Evolutionary conservation across 75 land plant genomes (phyloP), one percentile per base, ranked within the genome.

Genomic region (Adiantum capillusveneris): DNA sequence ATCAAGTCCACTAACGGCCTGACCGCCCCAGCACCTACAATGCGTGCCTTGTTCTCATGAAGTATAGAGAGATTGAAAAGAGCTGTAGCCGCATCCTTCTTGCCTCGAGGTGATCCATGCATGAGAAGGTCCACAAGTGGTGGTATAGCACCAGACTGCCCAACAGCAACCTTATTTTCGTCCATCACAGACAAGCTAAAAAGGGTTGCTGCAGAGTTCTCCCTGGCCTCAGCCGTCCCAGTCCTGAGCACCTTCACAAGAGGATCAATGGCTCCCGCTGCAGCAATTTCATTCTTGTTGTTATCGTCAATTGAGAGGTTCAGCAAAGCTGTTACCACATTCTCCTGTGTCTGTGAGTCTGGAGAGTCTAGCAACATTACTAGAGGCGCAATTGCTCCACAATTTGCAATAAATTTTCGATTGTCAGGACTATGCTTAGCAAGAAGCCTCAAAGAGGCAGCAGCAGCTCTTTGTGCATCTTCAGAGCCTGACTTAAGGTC

Each of bases 11-110:
- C 78, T 16, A 91, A 81, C 34, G 83, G 74, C 53, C 60, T 84
- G 61, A 91, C 79, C n/a, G 89, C 94, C 1, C 97, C 97, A 52
- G 86, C 97, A 31, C 76, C 72, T 27, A 91, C 86, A 66, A 91
- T 91, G 6, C 80, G 67, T 18, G 68, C 71, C 76, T 91, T 91
- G 76, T 91, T 91, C 31, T 91, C 97, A 74, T 74, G 80, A 67
- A 52, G 69, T 44, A 88, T 75, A 22, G 97, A 91, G 53, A 91
- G 65, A 65, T 91, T 91, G 60, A 84, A 91, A 17, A 91, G 75
- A 53, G 97, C 97, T 39, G 97, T 91, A 0, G 95, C 93, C 21
- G 97, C 97, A 72, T 91, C 97, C 56, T 85, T 91, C 75, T 91
- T 88, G 16, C 97, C 97, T 45, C 97, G 74, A 0, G 87, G 97